A percentile compares a stretch with the other conserved stretches of the same genome.
Evolutionary conservation across 2,329 filamentous ascomycete species (phyloP).

Genomic region (Microdochium bolleyi): DNA sequence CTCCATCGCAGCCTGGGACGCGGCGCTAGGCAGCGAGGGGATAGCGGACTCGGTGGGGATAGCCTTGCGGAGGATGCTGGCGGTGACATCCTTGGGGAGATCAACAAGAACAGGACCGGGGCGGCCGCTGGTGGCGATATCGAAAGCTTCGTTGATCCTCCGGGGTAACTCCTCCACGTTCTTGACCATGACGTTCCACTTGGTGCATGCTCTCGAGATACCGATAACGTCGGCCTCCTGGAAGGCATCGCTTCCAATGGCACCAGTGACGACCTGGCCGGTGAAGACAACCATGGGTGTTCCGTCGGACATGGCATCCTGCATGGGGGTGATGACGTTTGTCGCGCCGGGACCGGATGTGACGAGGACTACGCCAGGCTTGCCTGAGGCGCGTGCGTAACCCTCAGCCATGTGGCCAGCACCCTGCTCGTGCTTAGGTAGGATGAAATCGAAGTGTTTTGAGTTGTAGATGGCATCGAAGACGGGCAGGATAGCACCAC

Average conservation of each 20-base stretch:
- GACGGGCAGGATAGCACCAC: constrained; percentile 92
- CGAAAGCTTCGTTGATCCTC: constrained; percentile 95
- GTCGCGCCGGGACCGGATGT: constrained; percentile 95
- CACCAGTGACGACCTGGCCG: constrained; percentile 82
- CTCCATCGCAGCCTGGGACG: constrained; percentile 72
- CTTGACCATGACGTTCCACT: constrained; percentile 99
- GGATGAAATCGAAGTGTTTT: constrained; percentile 89
- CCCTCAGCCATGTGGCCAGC: constrained; percentile 98
- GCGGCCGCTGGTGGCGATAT: constrained; percentile 90
- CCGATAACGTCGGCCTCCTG: constrained; percentile 93
- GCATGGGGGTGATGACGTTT: constrained; percentile 93
- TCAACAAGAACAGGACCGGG: constrained; percentile 94
- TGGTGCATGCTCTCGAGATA: constrained; percentile 90
- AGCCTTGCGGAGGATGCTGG: constrained; percentile 69
- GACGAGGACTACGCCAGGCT: constrained; percentile 91
- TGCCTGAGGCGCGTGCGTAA: constrained; percentile 87
- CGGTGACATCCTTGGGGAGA: constrained; percentile 93
- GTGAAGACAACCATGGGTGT: constrained; percentile 94
- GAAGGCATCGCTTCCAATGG: constrained; percentile 93
- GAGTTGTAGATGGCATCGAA: constrained; percentile 99
- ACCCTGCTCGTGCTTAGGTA: constrained; percentile 94
- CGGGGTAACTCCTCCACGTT: constrained; percentile 86
- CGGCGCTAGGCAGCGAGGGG: constrained; percentile 77
- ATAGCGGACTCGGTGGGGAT: constrained; percentile 72
- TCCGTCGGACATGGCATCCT: constrained; percentile 90